Evolutionary conservation across 441 rosid genomes (phyloP).

Genomic region (Biscutella laevigata): DNA sequence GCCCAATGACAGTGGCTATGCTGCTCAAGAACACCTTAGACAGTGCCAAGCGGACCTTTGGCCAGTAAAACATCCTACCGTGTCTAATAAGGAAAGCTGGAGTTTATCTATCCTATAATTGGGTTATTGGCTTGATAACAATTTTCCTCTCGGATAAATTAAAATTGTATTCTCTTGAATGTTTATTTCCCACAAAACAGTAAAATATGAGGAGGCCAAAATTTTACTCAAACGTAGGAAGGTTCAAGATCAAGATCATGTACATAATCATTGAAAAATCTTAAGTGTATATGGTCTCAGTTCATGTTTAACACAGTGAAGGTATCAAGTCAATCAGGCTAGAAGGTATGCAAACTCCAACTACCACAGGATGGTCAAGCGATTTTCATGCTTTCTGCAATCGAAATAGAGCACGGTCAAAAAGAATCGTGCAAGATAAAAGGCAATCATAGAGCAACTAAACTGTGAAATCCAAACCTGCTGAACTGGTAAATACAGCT

Average conservation of each 20-base stretch:
- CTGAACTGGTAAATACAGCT: slow-evolving; percentile 80
- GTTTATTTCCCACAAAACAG: not conserved
- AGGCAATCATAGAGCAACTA: not conserved
- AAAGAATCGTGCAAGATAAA: not conserved
- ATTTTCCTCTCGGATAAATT: not conserved
- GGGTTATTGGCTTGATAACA: not conserved
- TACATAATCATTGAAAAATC: not conserved
- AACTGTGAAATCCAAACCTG: slow-evolving; percentile 44
- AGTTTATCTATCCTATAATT: slow-evolving; percentile 4
- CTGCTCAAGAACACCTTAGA: slow-evolving; percentile 75
- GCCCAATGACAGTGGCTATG: slow-evolving; percentile 95
- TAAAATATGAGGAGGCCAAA: not conserved
- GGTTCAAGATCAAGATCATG: too few relatives aligned
- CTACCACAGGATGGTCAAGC: not conserved
- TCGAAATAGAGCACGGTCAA: too few relatives aligned
- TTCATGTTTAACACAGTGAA: not conserved
- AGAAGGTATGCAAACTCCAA: not conserved
- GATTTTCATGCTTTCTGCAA: slow-evolving; percentile 26
- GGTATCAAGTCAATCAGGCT: not conserved
- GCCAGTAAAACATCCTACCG: slow-evolving; percentile 25
- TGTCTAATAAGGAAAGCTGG: not conserved
- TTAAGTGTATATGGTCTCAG: not conserved
- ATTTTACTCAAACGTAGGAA: too few relatives aligned
- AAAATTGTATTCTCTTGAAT: not conserved
- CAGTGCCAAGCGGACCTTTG: slow-evolving; percentile 60